phyloP scores from a whole-genome alignment of 768 basidiomycete genomes.

The Amanita pseudoporphyria region DNA sequence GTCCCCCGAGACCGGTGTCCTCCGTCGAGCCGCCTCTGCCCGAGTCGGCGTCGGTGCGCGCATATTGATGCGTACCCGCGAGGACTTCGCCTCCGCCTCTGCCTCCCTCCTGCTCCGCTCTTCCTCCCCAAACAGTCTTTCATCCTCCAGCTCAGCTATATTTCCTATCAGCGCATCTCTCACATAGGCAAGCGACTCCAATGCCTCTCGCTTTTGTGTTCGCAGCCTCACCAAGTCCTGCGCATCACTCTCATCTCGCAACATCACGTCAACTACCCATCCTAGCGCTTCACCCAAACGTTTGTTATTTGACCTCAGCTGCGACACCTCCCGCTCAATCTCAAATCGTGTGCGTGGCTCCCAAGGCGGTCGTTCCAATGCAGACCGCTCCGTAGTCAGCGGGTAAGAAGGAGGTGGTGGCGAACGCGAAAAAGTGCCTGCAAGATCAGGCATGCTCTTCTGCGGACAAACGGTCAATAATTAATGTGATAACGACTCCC shows the following conservation, averaged over 20 bases:
- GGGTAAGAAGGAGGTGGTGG: slow-evolving; percentile 46
- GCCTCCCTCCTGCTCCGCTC: slow-evolving; percentile 27
- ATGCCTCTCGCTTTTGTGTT: slow-evolving; percentile 47
- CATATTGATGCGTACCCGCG: slow-evolving; percentile 15
- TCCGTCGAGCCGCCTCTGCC: slow-evolving; percentile 40
- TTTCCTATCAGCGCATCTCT: slow-evolving; percentile 60
- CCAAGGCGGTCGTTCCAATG: slow-evolving; percentile 57
- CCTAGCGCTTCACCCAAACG: slow-evolving; percentile 58
- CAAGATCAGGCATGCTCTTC: slow-evolving; percentile 84
- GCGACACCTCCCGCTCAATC: slow-evolving; percentile 52
- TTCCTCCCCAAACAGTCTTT: slow-evolving; percentile 52
- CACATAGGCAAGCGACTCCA: slow-evolving; percentile 71
- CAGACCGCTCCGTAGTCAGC: slow-evolving; percentile 46
- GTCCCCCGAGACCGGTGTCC: slow-evolving; percentile 14
- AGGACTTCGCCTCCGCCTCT: slow-evolving; percentile 13
- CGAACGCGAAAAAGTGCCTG: slow-evolving; percentile 54
- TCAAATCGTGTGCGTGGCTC: slow-evolving; percentile 63
- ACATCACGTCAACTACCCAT: slow-evolving; percentile 66
- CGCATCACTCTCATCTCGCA: slow-evolving; percentile 42
- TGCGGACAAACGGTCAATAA: slow-evolving; percentile 19
- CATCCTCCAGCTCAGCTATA: slow-evolving; percentile 49
- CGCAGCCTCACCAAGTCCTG: slow-evolving; percentile 29
- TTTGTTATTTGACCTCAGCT: slow-evolving; percentile 47
- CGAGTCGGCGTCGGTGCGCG: slow-evolving; percentile 28
- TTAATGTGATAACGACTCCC: not conserved